These are phyloP conservation scores for Mycosphaerella sp. DNA, from an alignment of 2,329 filamentous ascomycete species.

Conservation along the genomic window DNA sequence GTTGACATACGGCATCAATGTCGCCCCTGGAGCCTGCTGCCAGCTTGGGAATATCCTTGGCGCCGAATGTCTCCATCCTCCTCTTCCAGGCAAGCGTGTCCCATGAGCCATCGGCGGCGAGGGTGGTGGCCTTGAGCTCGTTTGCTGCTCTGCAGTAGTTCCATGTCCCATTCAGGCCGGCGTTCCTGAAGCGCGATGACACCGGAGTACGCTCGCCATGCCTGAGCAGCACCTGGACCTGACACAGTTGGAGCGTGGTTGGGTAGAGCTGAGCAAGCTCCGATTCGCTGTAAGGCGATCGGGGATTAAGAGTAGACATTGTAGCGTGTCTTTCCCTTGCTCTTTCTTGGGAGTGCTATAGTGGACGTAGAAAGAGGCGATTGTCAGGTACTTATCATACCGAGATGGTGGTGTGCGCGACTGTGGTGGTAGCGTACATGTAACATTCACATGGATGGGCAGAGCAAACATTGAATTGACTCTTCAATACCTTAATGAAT, in stretches of 20 bases:
- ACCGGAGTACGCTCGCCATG: constrained; percentile 69
- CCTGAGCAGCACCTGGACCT: constrained; percentile 70
- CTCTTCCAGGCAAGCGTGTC: constrained; percentile 58
- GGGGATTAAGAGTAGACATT: constrained; percentile 75
- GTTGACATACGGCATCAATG: constrained; percentile 74
- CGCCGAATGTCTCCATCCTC: constrained; percentile 72
- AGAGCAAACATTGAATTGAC: too few species aligned
- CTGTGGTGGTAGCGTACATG: too few species aligned
- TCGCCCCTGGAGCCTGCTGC: constrained; percentile 62
- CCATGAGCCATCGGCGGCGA: constrained; percentile 52
- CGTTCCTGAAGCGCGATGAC: constrained; percentile 76
- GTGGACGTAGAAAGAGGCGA: too few species aligned
- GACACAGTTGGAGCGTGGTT: constrained; percentile 67
- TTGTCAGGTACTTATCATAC: constrained; percentile 8
- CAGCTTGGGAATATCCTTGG: constrained; percentile 56
- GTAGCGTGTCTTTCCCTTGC: constrained; percentile 2
- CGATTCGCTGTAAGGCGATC: constrained; percentile 68
- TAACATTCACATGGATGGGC: too few species aligned
- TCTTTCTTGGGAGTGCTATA: too few species aligned
- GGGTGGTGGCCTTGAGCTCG: constrained; percentile 59
- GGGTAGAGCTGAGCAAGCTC: constrained; percentile 82
- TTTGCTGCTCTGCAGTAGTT: constrained; percentile 79
- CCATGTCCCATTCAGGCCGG: constrained; percentile 55
- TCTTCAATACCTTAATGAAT: too few species aligned
- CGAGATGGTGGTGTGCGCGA: not conserved